Evolutionary conservation across 1,284 basidiomycete genomes (phyloP).

Genomic region (Cryptococcus sp.): DNA sequence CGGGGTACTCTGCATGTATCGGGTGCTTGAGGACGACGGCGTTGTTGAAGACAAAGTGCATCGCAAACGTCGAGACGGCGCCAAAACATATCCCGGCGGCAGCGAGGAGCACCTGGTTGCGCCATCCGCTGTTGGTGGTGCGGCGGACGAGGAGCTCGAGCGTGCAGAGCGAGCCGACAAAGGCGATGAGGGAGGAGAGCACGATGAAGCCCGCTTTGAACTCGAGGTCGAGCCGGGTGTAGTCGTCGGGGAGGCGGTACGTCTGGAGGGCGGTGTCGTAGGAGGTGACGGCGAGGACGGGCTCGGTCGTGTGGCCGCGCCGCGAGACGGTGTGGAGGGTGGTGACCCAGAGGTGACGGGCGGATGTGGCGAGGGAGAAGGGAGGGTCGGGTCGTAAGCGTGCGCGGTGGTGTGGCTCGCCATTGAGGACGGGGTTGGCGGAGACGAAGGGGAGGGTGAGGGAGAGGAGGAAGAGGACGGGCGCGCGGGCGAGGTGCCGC

Average conservation of each 20-base stretch:
- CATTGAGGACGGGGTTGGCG: constrained; percentile 19
- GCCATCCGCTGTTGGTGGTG: constrained; percentile 48
- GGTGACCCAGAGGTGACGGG: background rate
- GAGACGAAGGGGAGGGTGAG: constrained; percentile 30
- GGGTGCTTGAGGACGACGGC: constrained; percentile 48
- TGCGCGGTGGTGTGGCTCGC: background rate
- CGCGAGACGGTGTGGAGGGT: background rate
- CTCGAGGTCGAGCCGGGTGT: constrained; percentile 35
- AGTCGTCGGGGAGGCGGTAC: constrained; percentile 22
- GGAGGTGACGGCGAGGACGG: constrained; percentile 10
- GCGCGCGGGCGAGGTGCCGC: constrained; percentile 1
- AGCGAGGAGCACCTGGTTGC: constrained; percentile 48
- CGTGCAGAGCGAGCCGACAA: constrained; percentile 50
- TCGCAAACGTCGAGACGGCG: constrained; percentile 51
- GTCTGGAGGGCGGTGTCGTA: constrained; percentile 2
- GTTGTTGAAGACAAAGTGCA: constrained; percentile 53
- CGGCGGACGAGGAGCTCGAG: constrained; percentile 50
- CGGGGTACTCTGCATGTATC: constrained; percentile 20
- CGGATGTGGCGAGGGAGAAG: background rate
- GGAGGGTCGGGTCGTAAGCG: background rate
- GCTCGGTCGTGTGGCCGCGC: background rate
- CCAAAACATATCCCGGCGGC: constrained; percentile 52
- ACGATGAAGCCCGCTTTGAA: constrained; percentile 50
- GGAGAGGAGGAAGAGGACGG: constrained; percentile 22
- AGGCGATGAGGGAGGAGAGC: constrained; percentile 48